Conservation (phyloP, 148 eudicot species). For the Amaranthus palmeri region DNA sequence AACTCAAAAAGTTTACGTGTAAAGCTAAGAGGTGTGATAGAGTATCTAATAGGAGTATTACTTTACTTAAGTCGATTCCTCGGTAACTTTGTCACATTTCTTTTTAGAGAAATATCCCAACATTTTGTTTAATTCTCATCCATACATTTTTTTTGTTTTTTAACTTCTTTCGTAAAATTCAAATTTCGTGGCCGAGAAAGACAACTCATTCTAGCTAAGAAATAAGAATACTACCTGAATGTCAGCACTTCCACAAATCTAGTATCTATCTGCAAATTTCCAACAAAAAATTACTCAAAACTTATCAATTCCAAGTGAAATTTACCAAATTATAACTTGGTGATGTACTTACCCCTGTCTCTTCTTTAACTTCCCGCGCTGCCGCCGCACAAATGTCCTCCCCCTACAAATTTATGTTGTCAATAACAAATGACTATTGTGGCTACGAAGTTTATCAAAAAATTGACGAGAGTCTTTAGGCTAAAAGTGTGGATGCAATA, state of each 20-base stretch:
- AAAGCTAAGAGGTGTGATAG: too few species aligned
- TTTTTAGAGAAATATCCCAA: too few species aligned
- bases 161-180: neutral
- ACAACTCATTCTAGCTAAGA: neutral
- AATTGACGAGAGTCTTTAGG: too few species aligned
- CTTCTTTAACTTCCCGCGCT: slow-evolving; percentile 70
- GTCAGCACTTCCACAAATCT: slow-evolving; percentile 59
- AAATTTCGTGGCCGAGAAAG: neutral
- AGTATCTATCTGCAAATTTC: slow-evolving; percentile 53
- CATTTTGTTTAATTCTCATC: too few species aligned
- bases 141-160: neutral
- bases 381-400: slow-evolving; percentile 60
- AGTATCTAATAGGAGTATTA: too few species aligned
- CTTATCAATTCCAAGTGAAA: neutral
- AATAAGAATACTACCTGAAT: slow-evolving; percentile 43
- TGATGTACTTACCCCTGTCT: slow-evolving; percentile 55
- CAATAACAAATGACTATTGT: neutral
- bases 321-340: neutral
- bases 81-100: too few species aligned
- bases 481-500: too few species aligned
- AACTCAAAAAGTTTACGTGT: too few species aligned
- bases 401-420: slow-evolving; percentile 35
- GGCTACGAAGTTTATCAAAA: too few species aligned
- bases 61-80: too few species aligned
- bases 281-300: neutral